These are phyloP conservation scores for Pythium aquatile DNA, from an alignment of 352 stramenopile species.

Conservation along the genomic window DNA sequence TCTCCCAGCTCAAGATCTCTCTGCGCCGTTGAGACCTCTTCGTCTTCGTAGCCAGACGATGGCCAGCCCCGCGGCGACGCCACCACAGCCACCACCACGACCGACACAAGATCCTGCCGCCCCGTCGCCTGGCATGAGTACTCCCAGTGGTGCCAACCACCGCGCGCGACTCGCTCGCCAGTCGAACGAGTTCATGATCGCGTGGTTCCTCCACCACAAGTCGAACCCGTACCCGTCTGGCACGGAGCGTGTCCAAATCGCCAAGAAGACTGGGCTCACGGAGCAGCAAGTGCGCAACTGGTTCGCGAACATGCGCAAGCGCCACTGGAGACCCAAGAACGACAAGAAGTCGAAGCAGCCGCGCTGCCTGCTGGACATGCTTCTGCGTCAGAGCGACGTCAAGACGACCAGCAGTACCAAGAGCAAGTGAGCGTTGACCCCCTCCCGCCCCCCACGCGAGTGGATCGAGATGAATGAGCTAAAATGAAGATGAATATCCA, in stretches of 20 bases:
- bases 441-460: neutral
- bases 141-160: slow-evolving; percentile 21
- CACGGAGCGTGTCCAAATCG: slow-evolving; percentile 64
- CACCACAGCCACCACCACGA: neutral
- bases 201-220: slow-evolving; percentile 87
- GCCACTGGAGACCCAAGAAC: slow-evolving; percentile 82
- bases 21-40: slow-evolving; percentile 16
- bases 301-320: slow-evolving; percentile 90
- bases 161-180: slow-evolving; percentile 59
- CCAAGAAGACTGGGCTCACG: slow-evolving; percentile 58
- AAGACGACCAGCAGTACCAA: slow-evolving; percentile 7
- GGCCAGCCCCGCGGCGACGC: neutral
- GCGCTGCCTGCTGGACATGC: slow-evolving; percentile 72
- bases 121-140: neutral
- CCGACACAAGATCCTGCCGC: neutral
- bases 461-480: neutral
- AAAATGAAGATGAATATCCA: neutral
- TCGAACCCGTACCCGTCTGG: slow-evolving; percentile 76
- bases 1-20: neutral
- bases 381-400: slow-evolving; percentile 59
- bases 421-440: neutral
- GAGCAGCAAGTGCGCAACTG: slow-evolving; percentile 88
- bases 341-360: slow-evolving; percentile 64
- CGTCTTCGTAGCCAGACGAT: slow-evolving; percentile 22
- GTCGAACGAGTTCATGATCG: slow-evolving; percentile 85